Evolutionary conservation across 78 protist genomes (phyloP), one percentile per base, ranked within the genome.

Genomic region (Chrysochromulina parva): DNA sequence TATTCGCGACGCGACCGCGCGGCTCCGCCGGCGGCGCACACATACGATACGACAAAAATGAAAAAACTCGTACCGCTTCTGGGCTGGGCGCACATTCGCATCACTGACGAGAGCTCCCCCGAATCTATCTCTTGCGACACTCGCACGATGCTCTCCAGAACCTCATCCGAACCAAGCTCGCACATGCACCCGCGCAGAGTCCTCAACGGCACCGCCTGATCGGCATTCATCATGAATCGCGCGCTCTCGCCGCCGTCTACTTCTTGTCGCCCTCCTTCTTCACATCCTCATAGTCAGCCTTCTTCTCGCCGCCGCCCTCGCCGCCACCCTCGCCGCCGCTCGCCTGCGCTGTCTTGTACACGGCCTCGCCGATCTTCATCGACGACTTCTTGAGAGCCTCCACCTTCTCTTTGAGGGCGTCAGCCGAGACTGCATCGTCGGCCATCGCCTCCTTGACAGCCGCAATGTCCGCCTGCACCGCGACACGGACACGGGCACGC

Each of bases 281-380:
- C 10, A 65, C 71, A 7, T 65, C 71, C 71, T 65, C 71, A 20
- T 65, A 65, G 28, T 65, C 71, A 3, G 71, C 71, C 24, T 65
- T 13, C 71, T 65, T 9, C 24, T 58, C 62, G 62, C 28, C 71
- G 71, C 71, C 71, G n/a, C 9, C 26, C 28, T 65, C 28, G 9
- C 71, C 71, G 71, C 28, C 71, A 13, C 22, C 9, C 62, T 58
- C 62, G 62, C 22, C 9, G 14, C 22, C 9, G 62, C 22, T 14
- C 22, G 62, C 9, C n/a, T 13, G 10, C 28, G 71, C 17, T 9
- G 9, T 19, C 26, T 65, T 65, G 90, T 88, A 88, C 58, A 88
- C 48, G 16, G 90, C 90, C 80, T 88, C 90, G 24, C 90, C 90
- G 26, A 88, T 88, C 78, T 88, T 88, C 82, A 65, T 24, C 65